Evolutionary conservation across 2,329 filamentous ascomycete genomes (phyloP), one percentile per base, ranked within the genome.

Genomic region (Bipolaris zeicola): DNA sequence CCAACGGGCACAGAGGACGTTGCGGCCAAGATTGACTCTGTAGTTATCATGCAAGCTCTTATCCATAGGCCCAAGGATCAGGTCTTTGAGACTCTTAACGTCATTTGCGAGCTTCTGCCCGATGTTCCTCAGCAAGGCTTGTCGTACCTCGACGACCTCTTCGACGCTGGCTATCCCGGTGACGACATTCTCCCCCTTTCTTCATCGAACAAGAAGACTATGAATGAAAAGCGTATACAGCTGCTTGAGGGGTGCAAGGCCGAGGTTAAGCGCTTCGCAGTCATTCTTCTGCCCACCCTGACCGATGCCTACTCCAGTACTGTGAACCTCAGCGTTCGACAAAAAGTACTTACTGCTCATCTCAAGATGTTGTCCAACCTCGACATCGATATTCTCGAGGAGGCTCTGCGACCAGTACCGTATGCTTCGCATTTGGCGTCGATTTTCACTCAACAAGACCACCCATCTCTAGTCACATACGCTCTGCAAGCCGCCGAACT

Each of bases 271-370:
- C 89, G 94, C 37, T 99, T 99, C 73, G 91, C 93, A 1, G 85
- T 96, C 63, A 95, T 99, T 57, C 82, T 99, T 10, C 89, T 99
- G 62, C 95, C 95, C 0, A 99, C 95, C 2, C 80, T 99, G 60
- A 98, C 95, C 28, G 93, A 99, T 74, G 94, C 93, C 0, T 99
- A 96, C 72, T 97, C 95, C 10, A 98, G 95, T 76, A 99, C 95
- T 0, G 94, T 99, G 62, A 99, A 99, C 71, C 80, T 98, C 14
- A 92, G 87, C 54, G 95, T 99, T 38, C 89, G 96, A 20, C 92
- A 98, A 72, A 97, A 96, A 77, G 95, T 99, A 2, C 83, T 99
- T 33, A 91, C 87, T 18, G 95, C 94, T n/a, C 95, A 99, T 70
- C 80, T 98, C 42, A 98, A 98, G 79, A 98, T 99, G 92, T 84